Evolutionary conservation across 345 rosid genomes (phyloP).

Genomic region (Limnanthes douglasii): DNA sequence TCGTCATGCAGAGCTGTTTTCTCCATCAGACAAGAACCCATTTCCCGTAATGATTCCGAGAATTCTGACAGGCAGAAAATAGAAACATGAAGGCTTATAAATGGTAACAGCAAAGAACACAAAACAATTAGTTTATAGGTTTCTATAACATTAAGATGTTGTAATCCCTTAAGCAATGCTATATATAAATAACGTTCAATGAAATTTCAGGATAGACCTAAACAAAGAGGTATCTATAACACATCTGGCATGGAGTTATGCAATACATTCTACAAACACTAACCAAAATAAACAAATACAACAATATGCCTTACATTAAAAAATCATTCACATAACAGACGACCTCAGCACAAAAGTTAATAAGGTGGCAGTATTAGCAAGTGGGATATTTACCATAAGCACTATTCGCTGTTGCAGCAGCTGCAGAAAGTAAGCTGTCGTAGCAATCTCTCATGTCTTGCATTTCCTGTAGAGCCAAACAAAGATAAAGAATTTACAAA

Average conservation of each 20-base stretch:
- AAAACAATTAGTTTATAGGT: too few species aligned
- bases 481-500: constrained; percentile 1
- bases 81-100: neutral
- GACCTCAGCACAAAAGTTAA: neutral
- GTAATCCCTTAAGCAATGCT: too few species aligned
- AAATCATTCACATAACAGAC: too few species aligned
- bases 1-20: constrained; percentile 54
- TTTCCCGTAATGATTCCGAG: constrained; percentile 84
- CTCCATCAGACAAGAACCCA: constrained; percentile 81
- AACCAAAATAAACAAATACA: neutral
- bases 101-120: neutral
- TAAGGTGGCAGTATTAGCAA: neutral
- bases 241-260: too few species aligned
- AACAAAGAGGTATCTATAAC: neutral
- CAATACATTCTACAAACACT: neutral
- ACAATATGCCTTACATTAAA: too few species aligned
- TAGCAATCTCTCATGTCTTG: constrained; percentile 81
- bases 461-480: constrained; percentile 46
- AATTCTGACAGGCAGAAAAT: constrained; percentile 36
- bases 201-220: too few species aligned
- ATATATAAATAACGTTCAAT: too few species aligned
- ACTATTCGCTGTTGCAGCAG: constrained; percentile 87
- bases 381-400: constrained; percentile 50
- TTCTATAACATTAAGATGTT: too few species aligned
- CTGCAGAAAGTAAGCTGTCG: constrained; percentile 93